Evolutionary conservation across 805 yeast genomes (phyloP).

Genomic region (Pichia gijzeniarum): DNA sequence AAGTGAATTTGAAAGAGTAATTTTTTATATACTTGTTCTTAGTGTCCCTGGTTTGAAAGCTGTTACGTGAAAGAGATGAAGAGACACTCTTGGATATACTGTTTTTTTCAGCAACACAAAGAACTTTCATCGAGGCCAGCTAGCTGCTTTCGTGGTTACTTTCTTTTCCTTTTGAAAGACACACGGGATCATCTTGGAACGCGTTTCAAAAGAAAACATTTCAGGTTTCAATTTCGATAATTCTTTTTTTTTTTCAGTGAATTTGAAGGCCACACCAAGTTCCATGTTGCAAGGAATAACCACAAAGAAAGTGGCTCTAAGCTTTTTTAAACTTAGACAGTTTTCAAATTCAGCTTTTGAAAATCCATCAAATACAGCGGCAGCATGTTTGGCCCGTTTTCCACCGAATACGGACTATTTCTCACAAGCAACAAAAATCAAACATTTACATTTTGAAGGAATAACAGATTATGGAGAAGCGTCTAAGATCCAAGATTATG

Average conservation of each 20-base stretch:
- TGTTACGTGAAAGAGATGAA: conserved; percentile 50
- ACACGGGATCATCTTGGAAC: too few relatives aligned
- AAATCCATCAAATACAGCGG: background rate
- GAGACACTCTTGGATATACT: conserved; percentile 88
- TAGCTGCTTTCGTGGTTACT: background rate
- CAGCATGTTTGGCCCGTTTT: conserved; percentile 5
- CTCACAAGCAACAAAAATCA: conserved; percentile 29
- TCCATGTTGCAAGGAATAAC: too few relatives aligned
- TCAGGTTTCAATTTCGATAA: too few relatives aligned
- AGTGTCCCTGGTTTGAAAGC: conserved; percentile 36
- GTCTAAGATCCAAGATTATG: conserved; percentile 46
- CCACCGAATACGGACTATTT: conserved; percentile 7
- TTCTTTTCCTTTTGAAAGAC: too few relatives aligned
- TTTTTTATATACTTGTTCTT: conserved; percentile 62
- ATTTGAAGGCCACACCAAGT: too few relatives aligned
- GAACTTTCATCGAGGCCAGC: conserved; percentile 48
- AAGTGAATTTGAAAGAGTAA: conserved; percentile 67
- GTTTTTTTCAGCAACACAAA: conserved; percentile 97
- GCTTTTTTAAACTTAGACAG: background rate
- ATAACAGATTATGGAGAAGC: conserved; percentile 42
- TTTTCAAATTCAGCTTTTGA: background rate
- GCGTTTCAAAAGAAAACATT: too few relatives aligned
- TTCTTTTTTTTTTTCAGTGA: too few relatives aligned
- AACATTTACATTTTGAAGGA: conserved; percentile 39
- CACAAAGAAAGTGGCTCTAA: too few relatives aligned